Conservation (phyloP, 225 moss, liverwort and hornwort species). For the Rhytidiadelphus loreus region DNA sequence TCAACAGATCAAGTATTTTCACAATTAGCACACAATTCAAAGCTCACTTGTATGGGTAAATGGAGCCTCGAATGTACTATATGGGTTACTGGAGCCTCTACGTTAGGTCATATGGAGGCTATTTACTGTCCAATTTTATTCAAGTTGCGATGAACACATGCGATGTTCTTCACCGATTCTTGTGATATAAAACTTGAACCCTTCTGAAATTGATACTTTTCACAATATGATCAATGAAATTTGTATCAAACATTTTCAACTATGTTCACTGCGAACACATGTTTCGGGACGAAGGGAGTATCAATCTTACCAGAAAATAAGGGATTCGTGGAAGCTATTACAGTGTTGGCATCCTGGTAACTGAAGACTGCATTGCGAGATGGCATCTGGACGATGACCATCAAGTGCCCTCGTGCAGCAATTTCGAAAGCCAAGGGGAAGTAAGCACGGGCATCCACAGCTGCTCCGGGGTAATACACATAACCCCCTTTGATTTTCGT, state of each 20-base stretch:
- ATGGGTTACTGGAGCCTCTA: background rate
- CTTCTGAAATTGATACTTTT: background rate
- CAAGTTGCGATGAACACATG: background rate
- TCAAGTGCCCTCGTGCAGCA: conserved; percentile 55
- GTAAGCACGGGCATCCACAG: conserved; percentile 44
- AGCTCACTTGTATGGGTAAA: background rate
- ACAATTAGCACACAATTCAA: background rate
- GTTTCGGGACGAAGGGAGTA: background rate
- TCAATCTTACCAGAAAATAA: conserved; percentile 29
- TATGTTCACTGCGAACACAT: background rate
- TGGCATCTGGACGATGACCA: conserved; percentile 35
- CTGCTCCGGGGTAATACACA: conserved; percentile 37
- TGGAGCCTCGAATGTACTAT: background rate
- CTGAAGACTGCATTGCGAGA: background rate
- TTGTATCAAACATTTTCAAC: background rate
- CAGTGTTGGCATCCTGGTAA: conserved; percentile 15
- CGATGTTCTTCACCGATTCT: background rate
- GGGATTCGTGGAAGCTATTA: conserved; percentile 27
- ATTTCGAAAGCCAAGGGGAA: conserved; percentile 56
- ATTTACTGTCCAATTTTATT: background rate
- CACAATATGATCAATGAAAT: background rate
- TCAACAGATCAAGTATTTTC: background rate
- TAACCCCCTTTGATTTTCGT: conserved; percentile 33
- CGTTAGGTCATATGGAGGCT: background rate
- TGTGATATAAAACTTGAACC: background rate